Evolutionary conservation across 2,329 filamentous ascomycete species (phyloP).

Genomic region (Exophiala xenobiotica): DNA sequence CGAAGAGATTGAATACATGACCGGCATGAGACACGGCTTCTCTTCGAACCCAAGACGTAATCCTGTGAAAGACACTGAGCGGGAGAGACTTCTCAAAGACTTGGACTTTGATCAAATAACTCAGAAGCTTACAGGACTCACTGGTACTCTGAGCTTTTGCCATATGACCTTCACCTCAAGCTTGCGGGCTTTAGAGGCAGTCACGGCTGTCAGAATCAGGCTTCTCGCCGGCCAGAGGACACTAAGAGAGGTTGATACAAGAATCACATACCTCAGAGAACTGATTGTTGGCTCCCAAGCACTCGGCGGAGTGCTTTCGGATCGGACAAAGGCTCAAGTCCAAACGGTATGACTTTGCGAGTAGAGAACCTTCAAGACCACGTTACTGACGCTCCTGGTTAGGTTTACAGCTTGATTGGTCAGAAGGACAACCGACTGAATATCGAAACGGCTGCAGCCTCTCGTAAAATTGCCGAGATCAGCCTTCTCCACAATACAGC

Average conservation of each 20-base stretch:
- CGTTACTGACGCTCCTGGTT: not conserved
- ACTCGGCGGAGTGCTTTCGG: conserved; percentile 7
- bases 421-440: conserved; percentile 20
- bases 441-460: conserved; percentile 20
- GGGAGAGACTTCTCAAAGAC: conserved; percentile 8
- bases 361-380: too few species aligned
- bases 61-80: conserved; percentile 1
- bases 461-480: conserved; percentile 9
- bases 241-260: not conserved
- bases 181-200: conserved; percentile 10
- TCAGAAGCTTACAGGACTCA: conserved; percentile 20
- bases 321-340: conserved; percentile 18
- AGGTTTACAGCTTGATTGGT: conserved; percentile 22
- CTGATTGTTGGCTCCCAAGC: conserved; percentile 16
- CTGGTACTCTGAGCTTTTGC: conserved; percentile 19
- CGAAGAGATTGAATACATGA: conserved; percentile 17
- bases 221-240: not conserved
- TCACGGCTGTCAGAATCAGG: conserved; percentile 1
- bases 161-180: conserved; percentile 19
- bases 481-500: conserved; percentile 13
- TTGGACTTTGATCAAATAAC: conserved; percentile 21
- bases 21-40: conserved; percentile 22
- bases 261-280: conserved; percentile 15
- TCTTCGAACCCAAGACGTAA: conserved; percentile 4
- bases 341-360: conserved; percentile 11